Evolutionary conservation across 306 rosid genomes (phyloP), one percentile per base, ranked within the genome.

Genomic region (Heteromeles arbutifolia): DNA sequence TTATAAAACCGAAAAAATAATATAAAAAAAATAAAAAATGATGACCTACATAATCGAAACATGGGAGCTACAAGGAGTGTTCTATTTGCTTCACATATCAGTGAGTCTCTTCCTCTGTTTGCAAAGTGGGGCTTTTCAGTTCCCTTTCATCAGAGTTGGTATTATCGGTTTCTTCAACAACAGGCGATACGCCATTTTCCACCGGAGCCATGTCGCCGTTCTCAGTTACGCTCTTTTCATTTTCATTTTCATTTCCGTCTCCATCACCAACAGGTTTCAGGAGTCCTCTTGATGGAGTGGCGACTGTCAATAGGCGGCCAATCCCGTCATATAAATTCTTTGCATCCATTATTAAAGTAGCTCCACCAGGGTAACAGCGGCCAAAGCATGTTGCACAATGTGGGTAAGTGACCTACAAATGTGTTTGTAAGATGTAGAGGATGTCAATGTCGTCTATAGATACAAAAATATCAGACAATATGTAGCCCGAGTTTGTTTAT

Each of bases 301-400:
- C 76, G 70, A 93, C 78, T 2, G 84, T 83, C 82, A 92, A 58
- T 1, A 96, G 83, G 76, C 91, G 98, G 73, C 88, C 77, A 29
- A 96, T 79, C 83, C 97, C 98, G 6, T 86, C 85, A 15, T 84
- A 95, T 7, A 92, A 70, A 74, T 79, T 82, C 84, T 89, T 92
- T 43, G 93, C 93, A 53, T 92, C 94, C 89, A 89, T 82, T 58
- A 96, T 76, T 77, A 90, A 72, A 68, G 82, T 79, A 74, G 84
- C 84, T 78, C 97, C 99, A 4, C 96, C 96, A 15, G 90, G 87
- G 89, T 90, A 96, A 84, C 99, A 96, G 63, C 97, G 96, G 50
- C 99, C 99, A 71, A 92, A 96, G 81, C 98, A 92, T 29, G 92
- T 86, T 24, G 99, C 97, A 67, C 92, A 92, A 56, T 92, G 90